phyloP scores from a whole-genome alignment of 495 filamentous ascomycete species.

The Lasiosphaeris hirsuta region DNA sequence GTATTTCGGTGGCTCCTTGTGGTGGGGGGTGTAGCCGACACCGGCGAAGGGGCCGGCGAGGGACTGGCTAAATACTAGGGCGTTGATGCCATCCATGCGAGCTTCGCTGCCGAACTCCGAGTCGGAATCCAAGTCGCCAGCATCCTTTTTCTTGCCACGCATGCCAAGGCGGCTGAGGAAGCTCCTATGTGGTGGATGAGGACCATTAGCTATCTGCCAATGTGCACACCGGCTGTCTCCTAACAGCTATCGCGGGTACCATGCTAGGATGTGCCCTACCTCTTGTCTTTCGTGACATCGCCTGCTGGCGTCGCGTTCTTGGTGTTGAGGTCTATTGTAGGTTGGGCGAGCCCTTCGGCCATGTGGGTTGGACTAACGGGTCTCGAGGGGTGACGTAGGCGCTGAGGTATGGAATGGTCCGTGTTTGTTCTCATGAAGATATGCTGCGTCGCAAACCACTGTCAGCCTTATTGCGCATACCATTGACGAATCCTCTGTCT shows the following conservation, averaged over 20 bases:
- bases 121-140: constrained; percentile 61
- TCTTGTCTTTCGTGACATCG: constrained; percentile 60
- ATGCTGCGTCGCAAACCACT: constrained; percentile 38
- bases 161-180: constrained; percentile 82
- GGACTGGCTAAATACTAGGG: constrained; percentile 60
- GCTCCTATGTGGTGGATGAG: constrained; percentile 64
- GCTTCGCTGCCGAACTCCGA: constrained; percentile 64
- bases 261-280: constrained; percentile 44
- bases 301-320: constrained; percentile 25
- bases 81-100: constrained; percentile 75
- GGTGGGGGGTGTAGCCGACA: constrained; percentile 77
- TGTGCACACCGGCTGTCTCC: too few relatives aligned
- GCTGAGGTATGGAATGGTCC: constrained; percentile 63
- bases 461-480: not conserved
- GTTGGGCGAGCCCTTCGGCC: constrained; percentile 40
- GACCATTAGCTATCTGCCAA: constrained; percentile 7
- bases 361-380: constrained; percentile 49
- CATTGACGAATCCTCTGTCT: too few relatives aligned
- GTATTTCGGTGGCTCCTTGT: constrained; percentile 88
- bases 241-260: not conserved
- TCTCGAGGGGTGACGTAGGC: constrained; percentile 55
- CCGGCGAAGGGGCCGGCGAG: constrained; percentile 64
- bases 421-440: constrained; percentile 83
- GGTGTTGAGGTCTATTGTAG: constrained; percentile 31
- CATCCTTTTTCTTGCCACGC: constrained; percentile 66